phyloP scores from a whole-genome alignment of 2,329 filamentous ascomycete genomes.

The Botrytis fabae region DNA sequence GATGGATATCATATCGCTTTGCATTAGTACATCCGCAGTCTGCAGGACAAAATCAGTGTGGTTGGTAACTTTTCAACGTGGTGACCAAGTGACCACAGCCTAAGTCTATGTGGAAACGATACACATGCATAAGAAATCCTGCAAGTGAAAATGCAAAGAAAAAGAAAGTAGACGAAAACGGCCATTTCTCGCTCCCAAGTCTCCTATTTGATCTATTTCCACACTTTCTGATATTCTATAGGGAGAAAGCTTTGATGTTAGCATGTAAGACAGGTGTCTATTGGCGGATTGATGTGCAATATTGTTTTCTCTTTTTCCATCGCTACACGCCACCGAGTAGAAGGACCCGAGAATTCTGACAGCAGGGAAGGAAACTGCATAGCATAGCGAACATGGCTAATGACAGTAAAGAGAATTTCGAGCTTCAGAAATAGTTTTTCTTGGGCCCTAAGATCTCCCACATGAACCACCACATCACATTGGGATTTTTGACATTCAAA shows the following conservation, averaged over 20 bases:
- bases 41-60: constrained; percentile 25
- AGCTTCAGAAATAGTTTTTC: constrained; percentile 1
- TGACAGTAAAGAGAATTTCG: neutral
- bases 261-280: neutral
- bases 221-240: neutral
- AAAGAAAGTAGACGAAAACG: constrained; percentile 18
- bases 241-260: neutral
- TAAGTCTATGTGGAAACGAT: constrained; percentile 10
- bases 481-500: neutral
- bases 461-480: neutral
- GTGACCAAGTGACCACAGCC: constrained; percentile 23
- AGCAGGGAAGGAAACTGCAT: constrained; percentile 20
- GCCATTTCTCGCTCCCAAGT: constrained; percentile 12
- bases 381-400: neutral
- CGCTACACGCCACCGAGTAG: constrained; percentile 22
- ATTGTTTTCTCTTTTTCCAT: constrained; percentile 10
- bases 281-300: constrained; percentile 12
- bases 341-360: constrained; percentile 21
- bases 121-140: constrained; percentile 22
- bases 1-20: constrained; percentile 23
- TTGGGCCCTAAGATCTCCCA: constrained; percentile 5
- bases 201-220: constrained; percentile 2
- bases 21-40: constrained; percentile 25
- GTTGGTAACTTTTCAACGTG: constrained; percentile 25
- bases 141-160: constrained; percentile 12